Percentiles rank a stretch among this genome's conserved stretches.
phyloP scores from a whole-genome alignment of 2,329 filamentous ascomycete genomes.

The Pseudogymnoascus sp. region DNA sequence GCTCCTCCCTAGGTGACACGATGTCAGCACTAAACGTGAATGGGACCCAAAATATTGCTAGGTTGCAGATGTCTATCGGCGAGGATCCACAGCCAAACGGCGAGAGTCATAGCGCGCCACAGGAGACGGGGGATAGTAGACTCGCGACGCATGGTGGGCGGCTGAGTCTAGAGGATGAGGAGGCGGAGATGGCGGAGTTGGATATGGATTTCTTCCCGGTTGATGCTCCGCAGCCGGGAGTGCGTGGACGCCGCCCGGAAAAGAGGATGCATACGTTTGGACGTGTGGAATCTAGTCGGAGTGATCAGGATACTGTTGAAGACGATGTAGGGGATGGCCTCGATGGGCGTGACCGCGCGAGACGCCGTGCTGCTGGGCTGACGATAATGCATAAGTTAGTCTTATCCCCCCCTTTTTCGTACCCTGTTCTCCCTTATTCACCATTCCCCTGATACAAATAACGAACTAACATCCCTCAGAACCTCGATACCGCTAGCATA shows the following conservation, averaged over 20 bases:
- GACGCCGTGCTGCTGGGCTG: constrained; percentile 26
- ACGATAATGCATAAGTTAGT: constrained; percentile 26
- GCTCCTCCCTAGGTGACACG: constrained; percentile 50
- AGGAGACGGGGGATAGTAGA: constrained; percentile 16
- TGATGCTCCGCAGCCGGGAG: constrained; percentile 18
- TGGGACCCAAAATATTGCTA: constrained; percentile 72
- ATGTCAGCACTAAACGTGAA: constrained; percentile 62
- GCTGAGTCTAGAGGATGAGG: constrained; percentile 18
- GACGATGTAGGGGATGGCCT: constrained; percentile 21
- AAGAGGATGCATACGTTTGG: constrained; percentile 32
- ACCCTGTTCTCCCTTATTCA: not conserved
- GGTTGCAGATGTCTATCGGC: constrained; percentile 54
- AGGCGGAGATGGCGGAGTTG: constrained; percentile 23
- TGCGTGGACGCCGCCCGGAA: constrained; percentile 22
- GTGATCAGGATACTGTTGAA: not conserved
- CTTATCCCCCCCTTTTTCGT: not conserved
- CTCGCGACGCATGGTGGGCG: constrained; percentile 34
- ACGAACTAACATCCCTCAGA: constrained; percentile 24
- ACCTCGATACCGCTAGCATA: constrained; percentile 49
- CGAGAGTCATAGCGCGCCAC: constrained; percentile 6
- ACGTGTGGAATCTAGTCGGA: constrained; percentile 29
- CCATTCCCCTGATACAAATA: not conserved
- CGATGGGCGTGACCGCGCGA: constrained; percentile 27
- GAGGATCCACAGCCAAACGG: constrained; percentile 16
- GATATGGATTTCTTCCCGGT: constrained; percentile 32